Evolutionary conservation across 2,329 filamentous ascomycete species (phyloP).

Genomic region (Fonsecaea pedrosoi): DNA sequence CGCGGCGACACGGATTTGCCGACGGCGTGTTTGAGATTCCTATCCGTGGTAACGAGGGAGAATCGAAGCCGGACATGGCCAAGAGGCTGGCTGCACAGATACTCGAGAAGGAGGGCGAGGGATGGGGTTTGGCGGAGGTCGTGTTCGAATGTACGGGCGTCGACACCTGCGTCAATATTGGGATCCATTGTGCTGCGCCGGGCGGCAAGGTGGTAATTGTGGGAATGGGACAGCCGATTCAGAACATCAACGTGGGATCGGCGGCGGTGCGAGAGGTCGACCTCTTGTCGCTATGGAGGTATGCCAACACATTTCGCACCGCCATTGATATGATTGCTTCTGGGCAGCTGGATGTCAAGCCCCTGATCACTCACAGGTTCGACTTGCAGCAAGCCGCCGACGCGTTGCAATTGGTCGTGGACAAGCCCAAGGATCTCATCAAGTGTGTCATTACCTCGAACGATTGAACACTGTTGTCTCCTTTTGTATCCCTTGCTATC

Average conservation of each 20-base stretch:
- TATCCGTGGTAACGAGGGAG: conserved; percentile 52
- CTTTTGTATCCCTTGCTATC: neutral
- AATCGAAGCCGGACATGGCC: conserved; percentile 62
- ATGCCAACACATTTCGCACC: conserved; percentile 60
- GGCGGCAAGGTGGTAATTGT: conserved; percentile 62
- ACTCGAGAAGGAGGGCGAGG: conserved; percentile 42
- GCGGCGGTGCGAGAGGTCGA: conserved; percentile 62
- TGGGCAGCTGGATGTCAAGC: conserved; percentile 61
- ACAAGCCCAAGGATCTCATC: conserved; percentile 61
- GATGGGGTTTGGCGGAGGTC: conserved; percentile 49
- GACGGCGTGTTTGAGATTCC: conserved; percentile 63
- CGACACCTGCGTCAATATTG: conserved; percentile 53
- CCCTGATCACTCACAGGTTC: conserved; percentile 68
- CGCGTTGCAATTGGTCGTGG: conserved; percentile 61
- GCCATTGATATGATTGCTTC: conserved; percentile 60
- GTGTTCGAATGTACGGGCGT: conserved; percentile 56
- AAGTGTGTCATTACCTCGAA: conserved; percentile 47
- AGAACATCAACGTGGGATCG: conserved; percentile 60
- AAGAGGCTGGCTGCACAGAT: conserved; percentile 45
- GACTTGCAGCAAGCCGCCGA: conserved; percentile 67
- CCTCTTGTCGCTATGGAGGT: conserved; percentile 63
- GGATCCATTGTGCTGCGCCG: conserved; percentile 52
- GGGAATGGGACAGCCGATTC: conserved; percentile 62
- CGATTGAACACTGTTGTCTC: neutral
- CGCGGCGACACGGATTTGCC: conserved; percentile 64